Base-by-base conservation (phyloP, 257 asterid genomes). In the Mitragyna speciosa region DNA sequence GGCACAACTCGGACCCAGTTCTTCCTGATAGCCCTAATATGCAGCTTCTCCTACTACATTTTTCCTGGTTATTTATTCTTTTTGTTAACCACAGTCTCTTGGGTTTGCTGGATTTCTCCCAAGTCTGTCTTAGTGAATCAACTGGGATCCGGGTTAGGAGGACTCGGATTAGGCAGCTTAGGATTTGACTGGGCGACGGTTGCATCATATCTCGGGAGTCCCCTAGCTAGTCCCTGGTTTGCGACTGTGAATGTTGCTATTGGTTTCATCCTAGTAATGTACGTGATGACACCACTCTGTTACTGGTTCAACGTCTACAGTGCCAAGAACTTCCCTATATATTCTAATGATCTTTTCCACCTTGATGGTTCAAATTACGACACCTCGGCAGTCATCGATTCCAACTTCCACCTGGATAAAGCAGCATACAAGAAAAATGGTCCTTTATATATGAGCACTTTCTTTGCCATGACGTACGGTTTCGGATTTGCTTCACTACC, bases 221-320 rank as follows among this genome's bases (percentile, higher is more conserved):
- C 92, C 12, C 82, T 90, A 8, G 91, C 85, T 4, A 87, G 90
- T 59, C 94, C 94, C 28, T 88, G 90, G 92, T 88, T 87, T 73
- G 89, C 94, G 12, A 79, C 90, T 5, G 91, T 79, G 0, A 88
- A 90, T 63, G 26, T 86, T 16, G 87, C 82, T 4, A 81, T 65
- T 7, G 92, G 92, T 9, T 85, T 81, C 70, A 2, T 83, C 68
- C 56, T 84, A 1, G 70, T 83, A 6, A 73, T 87, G 90, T 90
- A 90, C 64, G 81, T 84, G 20, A 58, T 84, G 26, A 52, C 81
- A 0, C 91, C 94, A 0, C 7, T 88, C 0, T 45, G 71, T n/a
- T 90, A 88, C 67, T 90, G 94, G 94, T 45, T 61, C 31, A 87
- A 87, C 45, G 33, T 88, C 26, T 90, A 81, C 84, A 16, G 80